Conservation (phyloP, 345 rosid species). For the Syzygium jambos region DNA sequence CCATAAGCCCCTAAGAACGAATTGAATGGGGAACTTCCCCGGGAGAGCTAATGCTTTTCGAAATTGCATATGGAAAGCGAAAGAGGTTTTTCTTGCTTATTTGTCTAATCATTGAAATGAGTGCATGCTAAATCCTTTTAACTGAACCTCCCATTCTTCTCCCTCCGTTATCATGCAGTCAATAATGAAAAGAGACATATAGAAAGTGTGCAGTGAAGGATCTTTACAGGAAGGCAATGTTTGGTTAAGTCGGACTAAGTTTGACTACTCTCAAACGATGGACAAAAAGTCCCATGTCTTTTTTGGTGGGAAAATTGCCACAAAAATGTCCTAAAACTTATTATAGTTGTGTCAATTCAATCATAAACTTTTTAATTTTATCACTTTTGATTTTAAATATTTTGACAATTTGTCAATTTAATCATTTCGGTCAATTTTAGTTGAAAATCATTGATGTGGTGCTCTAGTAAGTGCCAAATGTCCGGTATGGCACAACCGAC, state of each 20-base stretch:
- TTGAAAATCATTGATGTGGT: too few species aligned
- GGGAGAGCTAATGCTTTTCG: background rate
- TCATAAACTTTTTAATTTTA: too few species aligned
- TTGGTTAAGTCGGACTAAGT: background rate
- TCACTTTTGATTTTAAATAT: too few species aligned
- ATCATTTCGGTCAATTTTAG: too few species aligned
- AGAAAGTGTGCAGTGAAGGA: background rate
- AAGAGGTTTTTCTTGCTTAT: background rate
- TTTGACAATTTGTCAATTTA: too few species aligned
- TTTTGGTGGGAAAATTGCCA: background rate
- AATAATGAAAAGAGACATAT: background rate
- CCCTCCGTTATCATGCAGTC: rapidly evolving
- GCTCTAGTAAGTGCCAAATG: too few species aligned
- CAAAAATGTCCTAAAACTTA: too few species aligned
- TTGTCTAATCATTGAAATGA: background rate
- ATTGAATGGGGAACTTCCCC: too few species aligned
- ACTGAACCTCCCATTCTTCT: background rate
- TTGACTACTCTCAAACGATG: background rate
- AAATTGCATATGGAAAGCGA: background rate
- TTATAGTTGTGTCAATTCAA: too few species aligned
- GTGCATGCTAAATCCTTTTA: background rate
- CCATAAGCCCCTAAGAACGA: too few species aligned
- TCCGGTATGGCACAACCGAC: too few species aligned
- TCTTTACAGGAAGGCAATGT: background rate
- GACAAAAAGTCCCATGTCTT: background rate